A percentile compares a stretch with the other conserved stretches of the same genome.
Evolutionary conservation across 345 rosid genomes (phyloP).

Genomic region (Acer negundo): DNA sequence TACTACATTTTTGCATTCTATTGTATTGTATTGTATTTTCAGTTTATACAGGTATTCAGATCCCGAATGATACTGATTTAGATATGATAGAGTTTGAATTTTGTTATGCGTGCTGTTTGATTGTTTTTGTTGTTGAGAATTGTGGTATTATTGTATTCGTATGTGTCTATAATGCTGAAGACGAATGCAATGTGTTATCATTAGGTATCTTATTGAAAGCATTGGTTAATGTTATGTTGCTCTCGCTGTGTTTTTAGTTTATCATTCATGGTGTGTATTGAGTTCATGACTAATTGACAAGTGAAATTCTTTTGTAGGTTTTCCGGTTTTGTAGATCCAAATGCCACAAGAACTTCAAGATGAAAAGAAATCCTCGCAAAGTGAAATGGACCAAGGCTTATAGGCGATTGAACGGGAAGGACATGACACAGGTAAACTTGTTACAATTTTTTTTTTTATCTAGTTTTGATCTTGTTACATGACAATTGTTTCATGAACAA

Average conservation of each 20-base stretch:
- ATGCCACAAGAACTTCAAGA: slow-evolving; percentile 93
- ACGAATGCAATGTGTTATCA: not conserved
- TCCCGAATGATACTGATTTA: not conserved
- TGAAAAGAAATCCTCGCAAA: slow-evolving; percentile 98
- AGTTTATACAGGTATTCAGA: not conserved
- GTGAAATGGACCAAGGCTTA: slow-evolving; percentile 97
- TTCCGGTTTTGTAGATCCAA: slow-evolving; percentile 89
- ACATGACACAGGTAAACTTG: slow-evolving; percentile 80
- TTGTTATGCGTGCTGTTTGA: not conserved
- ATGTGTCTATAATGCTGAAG: not conserved
- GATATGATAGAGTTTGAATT: not conserved
- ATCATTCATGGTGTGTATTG: not conserved
- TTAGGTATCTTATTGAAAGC: not conserved
- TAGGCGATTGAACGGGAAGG: slow-evolving; percentile 79
- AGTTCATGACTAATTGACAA: not conserved
- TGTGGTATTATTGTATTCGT: not conserved
- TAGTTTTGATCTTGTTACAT: not conserved
- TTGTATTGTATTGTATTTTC: no score
- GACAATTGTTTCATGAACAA: not conserved
- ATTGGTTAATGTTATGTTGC: not conserved
- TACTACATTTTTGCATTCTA: not conserved
- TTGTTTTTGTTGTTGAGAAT: not conserved
- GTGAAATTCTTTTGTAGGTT: slow-evolving; percentile 44
- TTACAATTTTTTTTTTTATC: not conserved
- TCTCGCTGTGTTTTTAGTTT: not conserved